Percentiles rank a stretch among this genome's conserved stretches.
These are phyloP conservation scores for Ceratocystis papillata DNA, from an alignment of 2,329 filamentous ascomycete species.

Conservation along the genomic window DNA sequence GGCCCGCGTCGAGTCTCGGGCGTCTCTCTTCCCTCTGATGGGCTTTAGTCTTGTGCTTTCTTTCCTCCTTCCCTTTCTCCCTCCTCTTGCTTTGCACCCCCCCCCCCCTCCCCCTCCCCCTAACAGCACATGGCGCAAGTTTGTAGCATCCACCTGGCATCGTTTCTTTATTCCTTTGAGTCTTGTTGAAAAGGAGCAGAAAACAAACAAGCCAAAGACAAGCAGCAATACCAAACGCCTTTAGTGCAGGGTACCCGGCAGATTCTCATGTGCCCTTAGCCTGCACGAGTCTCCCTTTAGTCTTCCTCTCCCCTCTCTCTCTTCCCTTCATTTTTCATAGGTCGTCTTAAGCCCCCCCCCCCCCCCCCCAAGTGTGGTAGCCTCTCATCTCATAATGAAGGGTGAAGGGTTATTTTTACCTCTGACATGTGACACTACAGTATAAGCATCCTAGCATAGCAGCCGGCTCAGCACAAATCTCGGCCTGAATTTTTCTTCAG, in stretches of 20 bases:
- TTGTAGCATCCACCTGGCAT: neutral
- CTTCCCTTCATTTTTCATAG: no score
- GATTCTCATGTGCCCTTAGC: neutral
- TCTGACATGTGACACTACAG: slow-evolving; percentile 4
- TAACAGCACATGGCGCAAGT: neutral
- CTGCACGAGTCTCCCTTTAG: neutral
- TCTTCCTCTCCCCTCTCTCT: neutral
- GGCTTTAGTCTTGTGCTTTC: neutral
- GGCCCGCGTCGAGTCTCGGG: neutral
- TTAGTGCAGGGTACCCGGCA: neutral
- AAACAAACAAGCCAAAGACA: neutral
- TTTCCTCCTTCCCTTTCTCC: neutral
- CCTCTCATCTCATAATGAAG: neutral
- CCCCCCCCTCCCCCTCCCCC: neutral
- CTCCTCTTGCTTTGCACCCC: neutral
- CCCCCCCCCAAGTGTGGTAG: neutral
- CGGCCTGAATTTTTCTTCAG: neutral
- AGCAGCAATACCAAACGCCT: neutral
- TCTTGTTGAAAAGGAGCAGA: neutral
- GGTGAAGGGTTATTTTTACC: neutral
- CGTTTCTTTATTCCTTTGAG: neutral
- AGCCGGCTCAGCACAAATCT: neutral
- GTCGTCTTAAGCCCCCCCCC: neutral
- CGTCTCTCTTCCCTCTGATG: no score
- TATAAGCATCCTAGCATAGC: neutral